A percentile compares a stretch with the other conserved stretches of the same genome.
These are phyloP conservation scores for Globisporangium ultimum DNA, from an alignment of 352 stramenopile genomes.

Conservation along the genomic window DNA sequence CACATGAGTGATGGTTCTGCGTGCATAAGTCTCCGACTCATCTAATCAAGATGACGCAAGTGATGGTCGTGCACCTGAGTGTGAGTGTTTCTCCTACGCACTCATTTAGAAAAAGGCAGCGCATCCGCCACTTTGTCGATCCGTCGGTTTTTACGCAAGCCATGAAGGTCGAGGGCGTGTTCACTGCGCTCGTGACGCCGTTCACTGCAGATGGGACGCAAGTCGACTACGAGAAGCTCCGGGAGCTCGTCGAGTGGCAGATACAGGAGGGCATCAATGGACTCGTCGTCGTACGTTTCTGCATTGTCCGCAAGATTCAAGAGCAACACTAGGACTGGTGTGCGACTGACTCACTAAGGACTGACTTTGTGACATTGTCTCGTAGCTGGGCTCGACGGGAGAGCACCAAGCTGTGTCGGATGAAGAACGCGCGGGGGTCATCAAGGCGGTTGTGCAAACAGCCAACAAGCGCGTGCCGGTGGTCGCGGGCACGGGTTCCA, in stretches of 20 bases:
- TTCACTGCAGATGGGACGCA: conserved; percentile 89
- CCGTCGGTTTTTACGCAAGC: too few species aligned
- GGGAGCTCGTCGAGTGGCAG: conserved; percentile 92
- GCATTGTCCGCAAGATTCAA: too few species aligned
- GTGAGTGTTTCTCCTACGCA: too few species aligned
- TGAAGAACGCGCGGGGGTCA: conserved; percentile 94
- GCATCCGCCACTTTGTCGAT: too few species aligned
- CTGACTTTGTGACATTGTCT: background rate
- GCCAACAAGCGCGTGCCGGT: conserved; percentile 86
- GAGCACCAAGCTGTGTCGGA: conserved; percentile 94
- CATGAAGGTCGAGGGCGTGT: conserved; percentile 77
- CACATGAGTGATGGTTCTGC: too few species aligned
- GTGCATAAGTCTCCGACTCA: too few species aligned
- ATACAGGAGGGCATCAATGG: conserved; percentile 94
- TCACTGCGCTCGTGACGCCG: conserved; percentile 95
- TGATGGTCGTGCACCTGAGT: too few species aligned
- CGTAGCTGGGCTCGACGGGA: conserved; percentile 94
- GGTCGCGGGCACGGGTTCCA: conserved; percentile 95
- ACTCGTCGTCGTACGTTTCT: conserved; percentile 88
- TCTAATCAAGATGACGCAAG: too few species aligned
- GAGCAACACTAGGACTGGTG: too few species aligned
- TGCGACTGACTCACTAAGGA: too few species aligned
- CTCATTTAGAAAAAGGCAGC: too few species aligned
- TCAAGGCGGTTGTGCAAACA: conserved; percentile 87
- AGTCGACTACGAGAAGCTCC: conserved; percentile 93